Evolutionary conservation across 805 yeast species (phyloP).

Genomic region (Spathaspora sp.): DNA sequence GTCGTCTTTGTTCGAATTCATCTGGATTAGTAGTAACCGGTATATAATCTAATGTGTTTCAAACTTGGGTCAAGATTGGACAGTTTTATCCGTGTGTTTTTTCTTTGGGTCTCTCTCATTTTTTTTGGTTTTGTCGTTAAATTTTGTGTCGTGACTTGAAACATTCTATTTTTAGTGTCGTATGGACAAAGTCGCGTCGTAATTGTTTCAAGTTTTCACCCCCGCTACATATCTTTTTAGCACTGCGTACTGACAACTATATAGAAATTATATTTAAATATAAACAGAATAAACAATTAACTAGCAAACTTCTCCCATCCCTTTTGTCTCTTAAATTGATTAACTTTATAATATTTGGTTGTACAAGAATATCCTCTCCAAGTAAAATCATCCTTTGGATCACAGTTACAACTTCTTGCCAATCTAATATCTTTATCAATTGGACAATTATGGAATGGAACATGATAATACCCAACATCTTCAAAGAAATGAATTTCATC

Average conservation of each 20-base stretch:
- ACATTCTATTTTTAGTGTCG: too few relatives aligned
- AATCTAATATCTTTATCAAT: slow-evolving; percentile 55
- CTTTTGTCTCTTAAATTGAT: slow-evolving; percentile 54
- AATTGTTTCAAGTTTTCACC: too few relatives aligned
- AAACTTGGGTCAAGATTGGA: too few relatives aligned
- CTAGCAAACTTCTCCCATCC: slow-evolving; percentile 66
- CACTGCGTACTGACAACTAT: neutral
- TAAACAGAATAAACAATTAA: slow-evolving; percentile 10
- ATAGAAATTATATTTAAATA: neutral
- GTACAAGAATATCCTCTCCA: slow-evolving; percentile 76
- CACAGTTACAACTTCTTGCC: slow-evolving; percentile 67
- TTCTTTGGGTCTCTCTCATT: too few relatives aligned
- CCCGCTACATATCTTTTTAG: too few relatives aligned
- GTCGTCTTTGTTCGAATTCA: neutral
- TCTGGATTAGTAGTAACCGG: neutral
- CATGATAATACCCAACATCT: slow-evolving; percentile 82
- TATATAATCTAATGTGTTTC: too few relatives aligned
- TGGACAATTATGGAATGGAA: slow-evolving; percentile 81
- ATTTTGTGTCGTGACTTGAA: too few relatives aligned
- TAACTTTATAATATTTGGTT: slow-evolving; percentile 54
- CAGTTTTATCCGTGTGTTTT: too few relatives aligned
- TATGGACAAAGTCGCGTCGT: too few relatives aligned
- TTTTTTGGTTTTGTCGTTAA: too few relatives aligned
- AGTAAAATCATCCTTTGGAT: slow-evolving; percentile 69
- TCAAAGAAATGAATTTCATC: slow-evolving; percentile 72